These are phyloP conservation scores for Epichloe scottii DNA, from an alignment of 2,329 filamentous ascomycete genomes.

Conservation along the genomic window DNA sequence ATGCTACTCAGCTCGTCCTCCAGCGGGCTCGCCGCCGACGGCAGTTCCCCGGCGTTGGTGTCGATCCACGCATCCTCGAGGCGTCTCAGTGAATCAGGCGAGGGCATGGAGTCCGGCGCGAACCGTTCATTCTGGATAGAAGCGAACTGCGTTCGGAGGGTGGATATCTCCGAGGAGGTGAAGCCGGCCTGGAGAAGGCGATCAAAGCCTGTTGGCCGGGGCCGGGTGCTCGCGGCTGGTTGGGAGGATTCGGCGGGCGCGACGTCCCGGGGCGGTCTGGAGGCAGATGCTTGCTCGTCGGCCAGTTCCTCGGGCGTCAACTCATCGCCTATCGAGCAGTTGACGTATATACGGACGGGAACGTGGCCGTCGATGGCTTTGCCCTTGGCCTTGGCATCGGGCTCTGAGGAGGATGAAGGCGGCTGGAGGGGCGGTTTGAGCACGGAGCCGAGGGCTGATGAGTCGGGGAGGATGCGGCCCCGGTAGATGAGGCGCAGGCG, in stretches of 20 bases:
- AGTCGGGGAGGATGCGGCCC: constrained; percentile 73
- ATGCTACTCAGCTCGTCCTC: constrained; percentile 40
- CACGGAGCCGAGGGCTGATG: constrained; percentile 52
- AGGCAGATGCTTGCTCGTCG: constrained; percentile 44
- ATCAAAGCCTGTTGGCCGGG: constrained; percentile 63
- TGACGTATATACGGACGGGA: constrained; percentile 60
- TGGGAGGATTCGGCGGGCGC: constrained; percentile 15
- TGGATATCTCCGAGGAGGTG: constrained; percentile 68
- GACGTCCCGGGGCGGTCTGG: constrained; percentile 31
- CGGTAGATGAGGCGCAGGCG: constrained; percentile 83
- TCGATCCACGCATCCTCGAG: constrained; percentile 93
- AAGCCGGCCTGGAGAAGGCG: constrained; percentile 72
- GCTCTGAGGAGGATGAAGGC: constrained; percentile 27
- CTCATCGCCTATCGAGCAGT: constrained; percentile 77
- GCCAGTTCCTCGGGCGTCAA: constrained; percentile 58
- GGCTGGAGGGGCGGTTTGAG: constrained; percentile 52
- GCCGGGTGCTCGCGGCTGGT: constrained; percentile 15
- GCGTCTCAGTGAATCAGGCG: constrained; percentile 57
- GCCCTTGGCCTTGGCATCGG: constrained; percentile 31
- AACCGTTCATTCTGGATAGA: constrained; percentile 71
- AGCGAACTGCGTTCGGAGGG: constrained; percentile 77
- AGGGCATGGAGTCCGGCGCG: constrained; percentile 82
- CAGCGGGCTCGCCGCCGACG: constrained; percentile 20
- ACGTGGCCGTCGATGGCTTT: constrained; percentile 39
- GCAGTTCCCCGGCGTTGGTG: constrained; percentile 36